These are phyloP conservation scores for Phytophthora fragariaefolia DNA, from an alignment of 352 stramenopile species.

Conservation along the genomic window DNA sequence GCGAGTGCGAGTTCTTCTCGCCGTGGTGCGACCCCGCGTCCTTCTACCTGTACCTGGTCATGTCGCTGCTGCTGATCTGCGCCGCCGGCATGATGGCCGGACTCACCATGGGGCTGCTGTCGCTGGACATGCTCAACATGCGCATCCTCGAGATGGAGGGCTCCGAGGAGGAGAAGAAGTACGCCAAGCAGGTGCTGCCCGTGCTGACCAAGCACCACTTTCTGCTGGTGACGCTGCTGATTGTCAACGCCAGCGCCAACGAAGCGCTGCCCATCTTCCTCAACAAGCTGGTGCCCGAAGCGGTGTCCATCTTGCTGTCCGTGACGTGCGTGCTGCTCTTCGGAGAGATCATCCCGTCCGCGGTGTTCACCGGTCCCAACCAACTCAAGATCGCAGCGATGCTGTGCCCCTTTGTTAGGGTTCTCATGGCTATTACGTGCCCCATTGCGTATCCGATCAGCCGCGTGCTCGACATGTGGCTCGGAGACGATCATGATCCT, in stretches of 20 bases:
- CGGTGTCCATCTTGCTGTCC: conserved; percentile 94
- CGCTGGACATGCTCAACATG: conserved; percentile 84
- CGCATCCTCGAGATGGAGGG: conserved; percentile 83
- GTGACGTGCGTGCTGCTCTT: conserved; percentile 96
- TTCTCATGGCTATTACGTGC: conserved; percentile 87
- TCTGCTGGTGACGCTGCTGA: conserved; percentile 94
- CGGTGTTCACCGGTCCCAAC: conserved; percentile 95
- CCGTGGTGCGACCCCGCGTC: conserved; percentile 62
- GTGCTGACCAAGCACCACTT: conserved; percentile 93
- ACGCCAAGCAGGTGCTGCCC: conserved; percentile 85
- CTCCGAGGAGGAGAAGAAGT: conserved; percentile 71
- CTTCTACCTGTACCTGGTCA: conserved; percentile 65
- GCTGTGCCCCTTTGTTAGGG: conserved; percentile 85
- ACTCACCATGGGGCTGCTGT: conserved; percentile 80
- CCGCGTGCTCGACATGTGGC: conserved; percentile 88
- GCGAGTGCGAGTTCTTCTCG: conserved; percentile 63
- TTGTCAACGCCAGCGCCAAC: conserved; percentile 95
- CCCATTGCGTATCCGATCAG: conserved; percentile 93
- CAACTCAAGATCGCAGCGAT: conserved; percentile 90
- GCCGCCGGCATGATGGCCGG: conserved; percentile 75
- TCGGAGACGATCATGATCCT: conserved; percentile 83
- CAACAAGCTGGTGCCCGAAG: conserved; percentile 87
- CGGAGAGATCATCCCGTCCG: conserved; percentile 96
- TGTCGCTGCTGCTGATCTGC: conserved; percentile 60
- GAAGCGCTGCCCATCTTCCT: conserved; percentile 96